A percentile compares a stretch with the other conserved stretches of the same genome.
Evolutionary conservation across 495 filamentous ascomycete genomes (phyloP).

Genomic region (Neurospora pannonica): DNA sequence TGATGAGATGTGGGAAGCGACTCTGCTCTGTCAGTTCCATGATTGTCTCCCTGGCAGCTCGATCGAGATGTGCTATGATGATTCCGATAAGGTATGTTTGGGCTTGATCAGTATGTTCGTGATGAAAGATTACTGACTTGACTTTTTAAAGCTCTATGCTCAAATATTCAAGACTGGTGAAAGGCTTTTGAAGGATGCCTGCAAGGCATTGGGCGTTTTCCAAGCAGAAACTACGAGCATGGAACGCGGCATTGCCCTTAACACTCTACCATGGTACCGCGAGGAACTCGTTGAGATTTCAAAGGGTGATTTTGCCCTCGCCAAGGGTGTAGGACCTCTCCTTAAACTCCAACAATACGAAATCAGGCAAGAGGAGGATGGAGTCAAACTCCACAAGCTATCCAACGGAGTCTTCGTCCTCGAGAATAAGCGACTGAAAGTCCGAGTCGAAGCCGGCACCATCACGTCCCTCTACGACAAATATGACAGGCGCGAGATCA

Average conservation of each 20-base stretch:
- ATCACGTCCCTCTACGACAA: constrained; percentile 80
- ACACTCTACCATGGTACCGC: constrained; percentile 77
- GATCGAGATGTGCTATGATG: constrained; percentile 95
- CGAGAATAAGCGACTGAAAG: constrained; percentile 61
- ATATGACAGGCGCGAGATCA: constrained; percentile 58
- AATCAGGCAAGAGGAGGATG: constrained; percentile 27
- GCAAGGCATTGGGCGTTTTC: constrained; percentile 54
- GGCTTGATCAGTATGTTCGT: neutral
- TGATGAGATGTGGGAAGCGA: constrained; percentile 86
- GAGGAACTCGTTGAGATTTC: constrained; percentile 60
- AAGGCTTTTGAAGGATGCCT: constrained; percentile 58
- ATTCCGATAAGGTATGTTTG: constrained; percentile 61
- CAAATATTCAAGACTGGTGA: constrained; percentile 71
- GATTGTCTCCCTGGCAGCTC: constrained; percentile 92
- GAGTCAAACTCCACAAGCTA: constrained; percentile 57
- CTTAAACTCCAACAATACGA: constrained; percentile 42
- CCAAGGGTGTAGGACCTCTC: constrained; percentile 38
- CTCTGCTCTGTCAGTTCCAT: constrained; percentile 89
- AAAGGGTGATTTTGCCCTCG: constrained; percentile 31
- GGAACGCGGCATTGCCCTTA: constrained; percentile 48
- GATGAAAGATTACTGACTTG: constrained; percentile 9
- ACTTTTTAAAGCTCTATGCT: constrained; percentile 52
- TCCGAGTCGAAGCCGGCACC: constrained; percentile 60
- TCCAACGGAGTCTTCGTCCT: constrained; percentile 64
- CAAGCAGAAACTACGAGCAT: constrained; percentile 23